These are phyloP conservation scores for Saccharomyces hybrid DNA, from an alignment of 1,139 yeast species.

Conservation along the genomic window DNA sequence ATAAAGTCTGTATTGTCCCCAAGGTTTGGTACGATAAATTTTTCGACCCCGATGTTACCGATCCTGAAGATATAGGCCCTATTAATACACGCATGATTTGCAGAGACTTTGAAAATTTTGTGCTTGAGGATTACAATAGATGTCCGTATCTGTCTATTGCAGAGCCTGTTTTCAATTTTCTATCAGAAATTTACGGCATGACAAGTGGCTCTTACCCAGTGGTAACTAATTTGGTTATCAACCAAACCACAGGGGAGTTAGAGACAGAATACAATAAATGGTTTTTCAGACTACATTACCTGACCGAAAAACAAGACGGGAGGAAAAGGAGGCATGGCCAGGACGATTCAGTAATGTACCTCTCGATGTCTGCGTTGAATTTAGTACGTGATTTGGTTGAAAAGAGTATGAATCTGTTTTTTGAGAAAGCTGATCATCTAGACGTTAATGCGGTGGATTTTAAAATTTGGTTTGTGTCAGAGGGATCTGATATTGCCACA, in stretches of 20 bases:
- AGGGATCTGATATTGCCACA: slow-evolving; percentile 6
- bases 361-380: slow-evolving; percentile 20
- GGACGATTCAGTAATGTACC: slow-evolving; percentile 13
- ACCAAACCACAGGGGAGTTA: slow-evolving; percentile 35
- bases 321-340: slow-evolving; percentile 17
- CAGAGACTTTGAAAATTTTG: slow-evolving; percentile 26
- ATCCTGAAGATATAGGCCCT: slow-evolving; percentile 29
- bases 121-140: slow-evolving; percentile 28
- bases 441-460: slow-evolving; percentile 19
- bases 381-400: slow-evolving; percentile 18
- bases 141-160: slow-evolving; percentile 35
- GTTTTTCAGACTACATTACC: slow-evolving; percentile 44
- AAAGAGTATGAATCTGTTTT: slow-evolving; percentile 22
- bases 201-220: slow-evolving; percentile 39
- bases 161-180: slow-evolving; percentile 37
- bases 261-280: slow-evolving; percentile 51
- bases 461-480: slow-evolving; percentile 31
- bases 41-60: slow-evolving; percentile 19
- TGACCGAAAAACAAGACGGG: slow-evolving; percentile 26
- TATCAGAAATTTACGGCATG: slow-evolving; percentile 51
- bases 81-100: slow-evolving; percentile 32
- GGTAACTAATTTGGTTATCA: slow-evolving; percentile 39
- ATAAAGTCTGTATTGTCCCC: slow-evolving; percentile 33
- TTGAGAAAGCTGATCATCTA: slow-evolving; percentile 16
- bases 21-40: slow-evolving; percentile 34